A percentile compares a stretch with the other conserved stretches of the same genome.
These are phyloP conservation scores for Trichoderma sp. DNA, from an alignment of 2,329 filamentous ascomycete genomes.

Conservation along the genomic window DNA sequence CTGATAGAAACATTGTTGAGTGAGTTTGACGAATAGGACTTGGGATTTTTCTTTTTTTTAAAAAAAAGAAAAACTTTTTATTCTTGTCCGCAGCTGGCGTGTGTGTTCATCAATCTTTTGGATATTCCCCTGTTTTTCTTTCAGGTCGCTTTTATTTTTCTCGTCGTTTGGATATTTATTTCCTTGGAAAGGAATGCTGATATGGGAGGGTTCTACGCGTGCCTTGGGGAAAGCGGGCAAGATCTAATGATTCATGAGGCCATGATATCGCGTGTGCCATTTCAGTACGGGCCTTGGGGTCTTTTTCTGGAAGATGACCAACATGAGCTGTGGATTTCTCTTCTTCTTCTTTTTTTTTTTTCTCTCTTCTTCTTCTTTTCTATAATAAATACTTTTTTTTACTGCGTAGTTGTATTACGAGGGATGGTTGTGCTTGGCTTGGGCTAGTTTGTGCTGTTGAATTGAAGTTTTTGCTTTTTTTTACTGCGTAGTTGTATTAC, in stretches of 20 bases:
- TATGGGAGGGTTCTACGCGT: not conserved
- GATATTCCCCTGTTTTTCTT: not conserved
- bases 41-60: not conserved
- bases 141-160: not conserved
- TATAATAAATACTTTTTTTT: no score
- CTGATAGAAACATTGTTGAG: constrained; percentile 69
- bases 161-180: not conserved
- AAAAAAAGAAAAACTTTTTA: no score
- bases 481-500: not conserved
- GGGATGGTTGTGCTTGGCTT: not conserved
- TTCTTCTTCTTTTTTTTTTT: not conserved
- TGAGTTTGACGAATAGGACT: not conserved
- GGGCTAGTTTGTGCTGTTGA: not conserved
- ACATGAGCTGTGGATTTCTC: not conserved
- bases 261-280: not conserved
- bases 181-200: not conserved
- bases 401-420: not conserved
- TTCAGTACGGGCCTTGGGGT: not conserved
- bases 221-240: not conserved
- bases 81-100: not conserved
- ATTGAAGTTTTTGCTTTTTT: not conserved
- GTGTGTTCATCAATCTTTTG: not conserved
- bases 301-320: not conserved
- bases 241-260: constrained; percentile 9
- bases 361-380: not conserved